phyloP scores from a whole-genome alignment of 192 early-diverging fungal species.

The Oehlia diaphana region DNA sequence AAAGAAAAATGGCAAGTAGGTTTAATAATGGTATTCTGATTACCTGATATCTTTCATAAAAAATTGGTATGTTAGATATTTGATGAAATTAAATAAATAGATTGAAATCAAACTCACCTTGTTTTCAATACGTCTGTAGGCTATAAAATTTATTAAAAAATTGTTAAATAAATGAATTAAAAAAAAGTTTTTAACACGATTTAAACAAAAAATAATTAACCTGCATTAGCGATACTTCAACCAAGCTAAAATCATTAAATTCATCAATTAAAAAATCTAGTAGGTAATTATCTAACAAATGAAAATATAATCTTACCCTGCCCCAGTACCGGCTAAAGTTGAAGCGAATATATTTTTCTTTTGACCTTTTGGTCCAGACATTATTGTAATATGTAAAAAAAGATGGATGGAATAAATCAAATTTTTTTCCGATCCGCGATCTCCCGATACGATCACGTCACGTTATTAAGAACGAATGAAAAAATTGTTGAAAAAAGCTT shows the following conservation, averaged over 20 bases:
- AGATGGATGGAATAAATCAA: neutral
- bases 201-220: slow-evolving; percentile 13
- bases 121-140: slow-evolving; percentile 49
- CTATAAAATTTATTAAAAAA: slow-evolving; percentile 20
- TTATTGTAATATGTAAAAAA: neutral
- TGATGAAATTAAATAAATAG: neutral
- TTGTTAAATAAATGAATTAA: neutral
- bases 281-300: neutral
- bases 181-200: neutral
- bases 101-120: neutral
- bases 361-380: neutral
- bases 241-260: neutral
- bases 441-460: neutral
- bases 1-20: too few relatives aligned
- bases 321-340: slow-evolving; percentile 44
- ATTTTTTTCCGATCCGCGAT: neutral
- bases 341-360: slow-evolving; percentile 31
- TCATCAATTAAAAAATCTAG: neutral
- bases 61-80: neutral
- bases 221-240: slow-evolving; percentile 47
- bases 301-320: slow-evolving; percentile 28
- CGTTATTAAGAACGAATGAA: too few relatives aligned
- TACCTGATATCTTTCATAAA: slow-evolving; percentile 37
- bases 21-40: neutral
- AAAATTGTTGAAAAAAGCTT: too few relatives aligned